Conservation (phyloP, 75 land plant species). For the Larix kaempferi region DNA sequence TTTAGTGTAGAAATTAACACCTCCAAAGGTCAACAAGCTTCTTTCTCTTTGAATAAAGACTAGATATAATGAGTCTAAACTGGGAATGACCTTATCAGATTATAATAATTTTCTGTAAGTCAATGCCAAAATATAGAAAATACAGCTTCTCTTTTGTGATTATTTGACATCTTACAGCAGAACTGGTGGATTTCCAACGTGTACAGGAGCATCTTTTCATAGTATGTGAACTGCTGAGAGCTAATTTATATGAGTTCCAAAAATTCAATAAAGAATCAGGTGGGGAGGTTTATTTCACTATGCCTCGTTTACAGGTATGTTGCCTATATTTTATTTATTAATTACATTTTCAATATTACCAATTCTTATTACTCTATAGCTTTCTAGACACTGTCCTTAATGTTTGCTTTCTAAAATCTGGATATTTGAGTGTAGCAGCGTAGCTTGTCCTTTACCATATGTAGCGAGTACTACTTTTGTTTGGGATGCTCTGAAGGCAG, state of each 20-base stretch:
- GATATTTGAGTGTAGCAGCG: not conserved
- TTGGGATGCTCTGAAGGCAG: constrained; percentile 1
- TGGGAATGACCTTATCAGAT: not conserved
- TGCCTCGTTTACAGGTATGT: constrained; percentile 50
- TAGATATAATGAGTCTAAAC: not conserved
- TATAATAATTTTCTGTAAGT: not conserved
- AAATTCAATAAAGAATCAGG: constrained; percentile 62
- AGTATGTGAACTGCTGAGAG: constrained; percentile 92
- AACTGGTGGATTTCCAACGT: constrained; percentile 1
- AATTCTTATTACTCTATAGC: not conserved
- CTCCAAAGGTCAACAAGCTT: not conserved
- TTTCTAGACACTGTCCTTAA: not conserved
- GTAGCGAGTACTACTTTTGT: not conserved
- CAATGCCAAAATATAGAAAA: not conserved
- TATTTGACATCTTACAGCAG: not conserved
- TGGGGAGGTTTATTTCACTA: constrained; percentile 49
- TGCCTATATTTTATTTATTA: not conserved
- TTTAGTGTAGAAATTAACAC: not conserved
- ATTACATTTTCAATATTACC: not conserved
- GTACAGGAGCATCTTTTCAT: constrained; percentile 97
- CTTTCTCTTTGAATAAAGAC: not conserved
- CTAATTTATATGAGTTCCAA: constrained; percentile 98
- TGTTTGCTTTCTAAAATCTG: not conserved
- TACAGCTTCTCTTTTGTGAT: not conserved
- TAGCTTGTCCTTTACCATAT: not conserved